Base-by-base conservation (phyloP, 768 basidiomycete genomes). In the Xerocomellus dryophilus region DNA sequence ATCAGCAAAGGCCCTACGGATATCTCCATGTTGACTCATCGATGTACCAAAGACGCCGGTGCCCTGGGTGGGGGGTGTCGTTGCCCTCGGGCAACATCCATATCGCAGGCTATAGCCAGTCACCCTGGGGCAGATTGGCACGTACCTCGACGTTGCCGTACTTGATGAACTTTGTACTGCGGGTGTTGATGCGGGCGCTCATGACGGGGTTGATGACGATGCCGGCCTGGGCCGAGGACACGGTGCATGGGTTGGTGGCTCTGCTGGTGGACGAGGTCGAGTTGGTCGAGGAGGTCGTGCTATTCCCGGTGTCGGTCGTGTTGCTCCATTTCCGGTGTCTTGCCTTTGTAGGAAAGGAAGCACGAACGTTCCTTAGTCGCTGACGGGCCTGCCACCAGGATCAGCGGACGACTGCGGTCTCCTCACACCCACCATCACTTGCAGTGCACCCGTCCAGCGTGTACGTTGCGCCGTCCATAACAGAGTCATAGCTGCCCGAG, bases 81-180 rank as follows among this genome's bases (percentile, higher is more conserved):
- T 68, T 68, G 0, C 65, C 52, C 41, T 61, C 56, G 20, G 71
- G 66, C 7, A 73, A 20, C 69, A 69, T 62, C 68, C 68, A 69
- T 39, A 69, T 71, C 5, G 68, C 68, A 2, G 68, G 68, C 68
- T 69, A 69, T 2, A 67, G 41, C 73, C 74, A 74, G 32, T 75
- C 74, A 56, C 84, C 83, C 20, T 71, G 68, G 0, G 86, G 85
- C 38, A 88, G 61, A 63, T 82, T 83, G 0, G 88, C 88, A 0
- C 75, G 71, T 8, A 84, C 76, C 61, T 84, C 81, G 49, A 85
- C 74, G 55, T 80, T 79, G 34, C 83, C 83, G 52, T 76, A 84
- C 65, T 72, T 72, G 63, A 85, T 79, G 43, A 62, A 73, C 49
- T 76, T 68, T 54, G 72, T 77, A 27, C 73, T 73, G 41, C 75